Percentiles rank a stretch among this genome's conserved stretches.
Conservation (phyloP, 225 moss, liverwort and hornwort species). For the Ulota crispa region DNA sequence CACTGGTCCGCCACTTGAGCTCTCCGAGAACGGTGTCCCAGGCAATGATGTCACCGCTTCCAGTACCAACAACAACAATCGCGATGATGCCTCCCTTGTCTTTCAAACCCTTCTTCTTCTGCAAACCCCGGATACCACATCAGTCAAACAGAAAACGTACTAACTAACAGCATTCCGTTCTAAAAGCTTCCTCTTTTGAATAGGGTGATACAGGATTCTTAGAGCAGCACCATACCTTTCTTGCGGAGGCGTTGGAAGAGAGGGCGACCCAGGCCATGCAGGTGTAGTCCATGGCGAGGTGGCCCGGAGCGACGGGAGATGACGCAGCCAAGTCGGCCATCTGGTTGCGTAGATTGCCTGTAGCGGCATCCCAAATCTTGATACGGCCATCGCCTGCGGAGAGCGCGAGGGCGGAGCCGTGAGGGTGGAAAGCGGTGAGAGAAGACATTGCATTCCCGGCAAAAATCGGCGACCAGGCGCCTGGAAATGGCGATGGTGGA, state of each 20-base stretch:
- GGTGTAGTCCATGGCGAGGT: conserved; percentile 81
- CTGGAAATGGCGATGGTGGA: not conserved
- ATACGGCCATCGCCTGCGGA: conserved; percentile 87
- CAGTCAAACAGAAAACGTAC: not conserved
- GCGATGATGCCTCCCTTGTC: conserved; percentile 44
- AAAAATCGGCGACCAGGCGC: not conserved
- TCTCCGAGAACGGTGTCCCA: conserved; percentile 83
- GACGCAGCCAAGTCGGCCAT: conserved; percentile 62
- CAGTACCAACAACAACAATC: conserved; percentile 74
- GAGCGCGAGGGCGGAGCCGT: conserved; percentile 67
- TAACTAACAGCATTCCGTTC: too few species aligned
- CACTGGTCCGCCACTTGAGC: conserved; percentile 76
- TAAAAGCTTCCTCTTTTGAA: not conserved
- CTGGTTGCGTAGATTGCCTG: conserved; percentile 74
- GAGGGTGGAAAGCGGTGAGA: conserved; percentile 68
- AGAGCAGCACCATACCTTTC: conserved; percentile 49
- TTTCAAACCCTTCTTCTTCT: conserved; percentile 72
- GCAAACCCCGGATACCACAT: not conserved
- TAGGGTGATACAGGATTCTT: not conserved
- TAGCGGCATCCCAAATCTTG: conserved; percentile 85
- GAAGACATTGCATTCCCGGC: conserved; percentile 24
- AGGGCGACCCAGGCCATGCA: conserved; percentile 76
- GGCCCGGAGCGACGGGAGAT: conserved; percentile 57
- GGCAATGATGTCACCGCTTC: conserved; percentile 76
- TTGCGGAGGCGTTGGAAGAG: conserved; percentile 33